Base-by-base conservation (phyloP, 1,284 basidiomycete species). In the Trichosporon coremiiforme region DNA sequence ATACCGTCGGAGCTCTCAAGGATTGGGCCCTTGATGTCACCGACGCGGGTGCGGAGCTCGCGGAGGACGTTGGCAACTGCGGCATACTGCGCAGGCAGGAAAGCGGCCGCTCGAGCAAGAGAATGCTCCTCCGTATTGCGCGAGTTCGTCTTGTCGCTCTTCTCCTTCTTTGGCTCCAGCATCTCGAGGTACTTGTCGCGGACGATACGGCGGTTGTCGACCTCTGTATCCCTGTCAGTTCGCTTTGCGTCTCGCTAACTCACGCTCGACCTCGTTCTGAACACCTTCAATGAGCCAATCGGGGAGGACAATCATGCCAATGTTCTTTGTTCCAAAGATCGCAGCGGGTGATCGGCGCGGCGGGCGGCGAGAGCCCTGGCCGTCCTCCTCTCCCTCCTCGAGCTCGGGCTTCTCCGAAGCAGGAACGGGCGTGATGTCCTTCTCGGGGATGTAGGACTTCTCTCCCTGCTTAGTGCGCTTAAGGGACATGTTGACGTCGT, bases 291-390 rank as follows among this genome's bases (percentile, higher is more conserved):
- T 71, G 12, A 95, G 85, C 79, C 92, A 89, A 10, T 86, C 79
- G 1, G 93, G 90, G 10, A 95, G 77, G 9, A 90, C 84, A 12
- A 93, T 87, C 68, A 88, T 84, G 8, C 91, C 91, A 66, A 93
- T 86, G 35, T 86, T 82, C 72, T 89, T 87, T 74, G 90, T 90
- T 17, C 93, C 93, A 80, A 92, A 90, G 13, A 86, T 82, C 22
- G 92, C 91, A 33, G 93, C 92, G 65, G 93, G 91, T 25, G 91
- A 93, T 77, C 91, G 90, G 69, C 91, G 31, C 5, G 57, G 29
- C 15, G 57, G 29, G 15, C 57, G 57, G 31, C 29, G 82, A 79
- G 33, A 10, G 7, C 38, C 13, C 71, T 60, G 62, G 71, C 71
- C 31, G 5, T 36, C 69, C 69, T 67, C 65, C 25, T 68, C 66